Percentiles rank a stretch among this genome's conserved stretches.
Evolutionary conservation across 2,329 filamentous ascomycete species (phyloP).

Genomic region (Neopestalotiopsis sp.): DNA sequence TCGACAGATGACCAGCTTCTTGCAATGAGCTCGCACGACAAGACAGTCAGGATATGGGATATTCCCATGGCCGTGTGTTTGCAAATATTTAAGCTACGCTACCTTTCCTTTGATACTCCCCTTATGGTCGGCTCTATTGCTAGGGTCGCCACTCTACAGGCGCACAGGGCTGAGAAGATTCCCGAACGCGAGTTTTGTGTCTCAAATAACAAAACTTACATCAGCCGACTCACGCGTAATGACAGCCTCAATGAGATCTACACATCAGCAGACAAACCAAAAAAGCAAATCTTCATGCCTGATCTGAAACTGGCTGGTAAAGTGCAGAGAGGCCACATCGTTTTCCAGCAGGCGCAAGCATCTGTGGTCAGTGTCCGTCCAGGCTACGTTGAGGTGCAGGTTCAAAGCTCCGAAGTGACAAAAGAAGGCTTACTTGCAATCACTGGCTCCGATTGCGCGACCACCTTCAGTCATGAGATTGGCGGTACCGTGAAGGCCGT

Average conservation of each 20-base stretch:
- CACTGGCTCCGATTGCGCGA: conserved; percentile 30
- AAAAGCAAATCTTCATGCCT: neutral
- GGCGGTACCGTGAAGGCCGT: conserved; percentile 28
- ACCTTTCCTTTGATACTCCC: no score
- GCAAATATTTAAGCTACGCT: no score
- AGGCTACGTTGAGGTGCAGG: conserved; percentile 29
- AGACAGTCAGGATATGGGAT: conserved; percentile 91
- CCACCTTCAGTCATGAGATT: conserved; percentile 30
- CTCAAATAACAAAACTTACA: conserved; percentile 28
- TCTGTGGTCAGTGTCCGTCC: conserved; percentile 20
- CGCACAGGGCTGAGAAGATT: conserved; percentile 6
- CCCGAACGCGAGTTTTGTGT: conserved; percentile 31
- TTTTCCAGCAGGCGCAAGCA: no score
- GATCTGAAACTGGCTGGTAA: conserved; percentile 15
- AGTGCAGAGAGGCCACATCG: no score
- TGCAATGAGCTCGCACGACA: conserved; percentile 88
- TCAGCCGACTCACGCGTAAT: conserved; percentile 32
- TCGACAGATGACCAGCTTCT: conserved; percentile 50
- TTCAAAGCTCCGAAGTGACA: conserved; percentile 26
- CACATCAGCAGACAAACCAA: neutral
- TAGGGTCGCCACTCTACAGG: neutral
- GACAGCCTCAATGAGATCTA: conserved; percentile 24
- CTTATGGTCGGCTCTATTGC: no score
- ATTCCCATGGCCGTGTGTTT: conserved; percentile 69
- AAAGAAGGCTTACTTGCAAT: conserved; percentile 29